These are phyloP conservation scores for Nymphaea thermarum DNA, from an alignment of 164 flowering plant genomes.

Conservation along the genomic window DNA sequence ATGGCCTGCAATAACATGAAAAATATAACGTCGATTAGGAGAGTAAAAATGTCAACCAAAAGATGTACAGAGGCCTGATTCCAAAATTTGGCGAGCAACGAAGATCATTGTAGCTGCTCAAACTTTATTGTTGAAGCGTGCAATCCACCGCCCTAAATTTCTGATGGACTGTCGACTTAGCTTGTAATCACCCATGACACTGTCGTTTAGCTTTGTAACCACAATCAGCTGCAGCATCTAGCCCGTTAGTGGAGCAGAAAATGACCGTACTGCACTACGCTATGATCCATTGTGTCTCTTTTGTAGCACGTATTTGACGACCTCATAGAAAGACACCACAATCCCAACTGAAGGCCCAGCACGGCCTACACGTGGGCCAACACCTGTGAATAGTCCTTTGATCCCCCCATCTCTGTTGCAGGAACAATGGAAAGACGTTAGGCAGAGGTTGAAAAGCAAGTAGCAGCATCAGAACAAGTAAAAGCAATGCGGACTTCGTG, in stretches of 20 bases:
- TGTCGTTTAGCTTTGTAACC: not conserved
- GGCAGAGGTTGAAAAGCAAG: not conserved
- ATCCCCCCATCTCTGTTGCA: constrained; percentile 61
- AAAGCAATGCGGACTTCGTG: not conserved
- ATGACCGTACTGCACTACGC: not conserved
- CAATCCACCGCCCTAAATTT: no score
- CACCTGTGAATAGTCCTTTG: constrained; percentile 75
- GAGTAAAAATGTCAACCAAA: no score
- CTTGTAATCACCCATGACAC: no score
- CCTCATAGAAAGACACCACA: constrained; percentile 91
- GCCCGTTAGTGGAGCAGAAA: not conserved
- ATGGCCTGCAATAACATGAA: no score
- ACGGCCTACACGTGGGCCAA: constrained; percentile 89
- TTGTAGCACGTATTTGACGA: constrained; percentile 56
- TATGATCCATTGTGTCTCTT: constrained; percentile 11
- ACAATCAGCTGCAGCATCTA: not conserved
- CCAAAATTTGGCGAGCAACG: no score
- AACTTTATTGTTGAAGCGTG: no score
- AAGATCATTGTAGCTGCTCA: no score
- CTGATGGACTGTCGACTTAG: no score
- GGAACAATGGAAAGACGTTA: not conserved
- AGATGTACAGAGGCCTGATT: no score
- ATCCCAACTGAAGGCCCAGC: constrained; percentile 98
- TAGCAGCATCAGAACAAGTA: not conserved
- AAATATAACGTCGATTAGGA: no score